Percentiles rank a stretch among this genome's conserved stretches.
phyloP scores from a whole-genome alignment of 352 stramenopile species.

The Pythium folliculosum region DNA sequence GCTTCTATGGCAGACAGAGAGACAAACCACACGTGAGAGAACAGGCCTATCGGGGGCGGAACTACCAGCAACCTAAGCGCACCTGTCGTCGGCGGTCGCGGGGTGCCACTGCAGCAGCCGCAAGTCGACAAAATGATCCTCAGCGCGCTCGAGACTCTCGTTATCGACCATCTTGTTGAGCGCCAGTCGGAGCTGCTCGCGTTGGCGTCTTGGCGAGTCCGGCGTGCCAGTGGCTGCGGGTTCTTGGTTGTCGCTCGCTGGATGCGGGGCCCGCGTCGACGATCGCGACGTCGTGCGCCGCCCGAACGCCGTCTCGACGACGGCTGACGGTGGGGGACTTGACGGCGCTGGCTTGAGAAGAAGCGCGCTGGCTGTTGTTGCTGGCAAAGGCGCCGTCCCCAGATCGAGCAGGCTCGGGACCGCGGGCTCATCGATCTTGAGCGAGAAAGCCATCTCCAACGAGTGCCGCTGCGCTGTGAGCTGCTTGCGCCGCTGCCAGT shows the following conservation, averaged over 20 bases:
- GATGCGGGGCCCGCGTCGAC: not conserved
- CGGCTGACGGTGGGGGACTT: not conserved
- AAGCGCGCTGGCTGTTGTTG: not conserved
- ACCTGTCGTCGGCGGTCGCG: conserved; percentile 41
- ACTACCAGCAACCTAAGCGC: not conserved
- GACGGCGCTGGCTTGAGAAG: conserved; percentile 1
- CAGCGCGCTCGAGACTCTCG: conserved; percentile 28
- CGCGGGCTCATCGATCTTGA: not conserved
- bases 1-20: conserved; percentile 23
- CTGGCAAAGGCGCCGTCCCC: not conserved
- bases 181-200: conserved; percentile 12
- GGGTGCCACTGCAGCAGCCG: conserved; percentile 63
- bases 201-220: conserved; percentile 15
- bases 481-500: conserved; percentile 77
- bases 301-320: conserved; percentile 27
- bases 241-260: not conserved
- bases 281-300: conserved; percentile 10
- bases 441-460: conserved; percentile 3
- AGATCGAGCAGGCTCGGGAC: not conserved
- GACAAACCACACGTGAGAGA: not conserved
- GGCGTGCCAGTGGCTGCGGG: not conserved
- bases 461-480: conserved; percentile 15
- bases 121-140: conserved; percentile 33
- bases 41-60: not conserved
- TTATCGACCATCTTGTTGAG: conserved; percentile 30